A percentile compares a stretch with the other conserved stretches of the same genome.
phyloP scores from a whole-genome alignment of 805 yeast genomes.

The Myxozyma udenii region DNA sequence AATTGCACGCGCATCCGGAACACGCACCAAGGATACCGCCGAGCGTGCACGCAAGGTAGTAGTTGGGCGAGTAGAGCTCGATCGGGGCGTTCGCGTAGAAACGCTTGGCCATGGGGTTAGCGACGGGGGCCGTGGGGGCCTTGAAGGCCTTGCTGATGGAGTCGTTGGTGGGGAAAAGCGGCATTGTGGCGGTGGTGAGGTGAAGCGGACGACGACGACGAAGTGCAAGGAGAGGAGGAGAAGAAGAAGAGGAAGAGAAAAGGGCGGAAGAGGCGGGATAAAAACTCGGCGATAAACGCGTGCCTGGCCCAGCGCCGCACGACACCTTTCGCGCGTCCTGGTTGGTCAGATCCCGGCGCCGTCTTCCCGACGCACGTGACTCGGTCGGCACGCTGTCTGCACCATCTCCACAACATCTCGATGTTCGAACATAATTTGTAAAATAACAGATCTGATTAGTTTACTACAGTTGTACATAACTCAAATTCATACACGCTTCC shows the following conservation, averaged over 20 bases:
- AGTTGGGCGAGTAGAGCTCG: slow-evolving; percentile 57
- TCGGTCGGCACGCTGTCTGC: no score
- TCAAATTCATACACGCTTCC: no score
- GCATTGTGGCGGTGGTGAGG: slow-evolving; percentile 31
- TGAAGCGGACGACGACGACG: neutral
- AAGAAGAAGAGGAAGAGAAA: slow-evolving; percentile 4
- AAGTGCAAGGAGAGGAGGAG: neutral
- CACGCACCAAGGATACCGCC: slow-evolving; percentile 58
- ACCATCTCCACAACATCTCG: no score
- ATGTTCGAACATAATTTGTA: no score
- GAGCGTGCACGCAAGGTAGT: slow-evolving; percentile 67
- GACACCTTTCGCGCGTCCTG: neutral
- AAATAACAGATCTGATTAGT: no score
- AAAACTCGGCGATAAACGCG: neutral
- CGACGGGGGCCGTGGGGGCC: slow-evolving; percentile 38
- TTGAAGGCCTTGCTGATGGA: slow-evolving; percentile 41
- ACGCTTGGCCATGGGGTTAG: slow-evolving; percentile 29
- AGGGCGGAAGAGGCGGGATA: neutral
- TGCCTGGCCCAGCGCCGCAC: neutral
- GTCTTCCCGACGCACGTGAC: no score
- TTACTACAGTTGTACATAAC: no score
- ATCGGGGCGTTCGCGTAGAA: slow-evolving; percentile 41
- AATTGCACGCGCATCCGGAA: neutral
- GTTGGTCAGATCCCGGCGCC: neutral
- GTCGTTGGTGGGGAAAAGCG: slow-evolving; percentile 41